Conservation (phyloP, 352 stramenopile species). For the Globisporangium uncinulatum region DNA sequence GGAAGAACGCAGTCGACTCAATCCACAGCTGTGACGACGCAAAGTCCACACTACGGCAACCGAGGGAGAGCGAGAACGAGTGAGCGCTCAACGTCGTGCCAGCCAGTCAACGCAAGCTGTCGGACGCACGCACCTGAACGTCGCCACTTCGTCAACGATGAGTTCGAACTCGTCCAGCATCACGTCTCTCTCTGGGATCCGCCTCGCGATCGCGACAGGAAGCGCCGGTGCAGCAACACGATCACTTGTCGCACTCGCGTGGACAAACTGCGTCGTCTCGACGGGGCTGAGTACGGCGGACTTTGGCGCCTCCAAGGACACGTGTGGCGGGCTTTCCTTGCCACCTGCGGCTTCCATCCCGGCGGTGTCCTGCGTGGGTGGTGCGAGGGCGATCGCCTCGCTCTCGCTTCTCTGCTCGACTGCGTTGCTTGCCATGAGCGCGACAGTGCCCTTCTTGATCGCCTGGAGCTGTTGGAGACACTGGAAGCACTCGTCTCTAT, state of each 20-base stretch:
- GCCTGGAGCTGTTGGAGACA: constrained; percentile 69
- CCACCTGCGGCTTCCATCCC: constrained; percentile 3
- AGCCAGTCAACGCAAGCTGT: no score
- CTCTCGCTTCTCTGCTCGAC: neutral
- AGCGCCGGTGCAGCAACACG: neutral
- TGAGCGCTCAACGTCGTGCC: neutral
- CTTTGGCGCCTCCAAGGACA: constrained; percentile 13
- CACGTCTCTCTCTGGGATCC: constrained; percentile 36
- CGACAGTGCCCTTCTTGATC: constrained; percentile 70
- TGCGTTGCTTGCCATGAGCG: constrained; percentile 31
- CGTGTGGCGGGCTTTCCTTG: constrained; percentile 16
- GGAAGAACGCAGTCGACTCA: constrained; percentile 43
- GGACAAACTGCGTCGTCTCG: neutral
- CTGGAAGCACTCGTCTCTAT: constrained; percentile 79
- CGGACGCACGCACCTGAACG: constrained; percentile 48
- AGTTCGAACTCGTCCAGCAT: constrained; percentile 70
- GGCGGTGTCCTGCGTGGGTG: neutral
- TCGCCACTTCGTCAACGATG: constrained; percentile 58
- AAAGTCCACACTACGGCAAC: constrained; percentile 47
- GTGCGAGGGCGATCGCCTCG: neutral
- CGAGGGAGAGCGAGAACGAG: neutral
- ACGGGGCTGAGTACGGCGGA: neutral
- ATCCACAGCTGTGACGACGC: constrained; percentile 59
- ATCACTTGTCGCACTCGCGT: neutral
- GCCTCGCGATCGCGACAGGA: neutral